Conservation (phyloP, 2,329 filamentous ascomycete species). For the Botrytis medusae region DNA sequence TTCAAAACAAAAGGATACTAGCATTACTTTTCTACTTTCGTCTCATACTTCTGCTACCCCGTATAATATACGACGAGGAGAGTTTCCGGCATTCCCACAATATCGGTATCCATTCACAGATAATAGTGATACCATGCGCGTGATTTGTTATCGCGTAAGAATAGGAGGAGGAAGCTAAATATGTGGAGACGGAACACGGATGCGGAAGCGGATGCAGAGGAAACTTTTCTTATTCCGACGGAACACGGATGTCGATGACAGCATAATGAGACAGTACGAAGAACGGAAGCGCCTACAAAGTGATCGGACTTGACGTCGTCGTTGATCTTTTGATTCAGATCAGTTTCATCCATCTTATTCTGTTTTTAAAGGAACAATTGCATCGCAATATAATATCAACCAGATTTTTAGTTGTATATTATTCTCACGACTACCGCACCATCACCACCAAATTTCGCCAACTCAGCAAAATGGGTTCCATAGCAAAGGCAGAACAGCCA, state of each 20-base stretch:
- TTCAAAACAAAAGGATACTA: neutral
- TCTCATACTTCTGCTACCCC: neutral
- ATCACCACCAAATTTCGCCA: slow-evolving; percentile 1
- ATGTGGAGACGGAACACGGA: slow-evolving; percentile 24
- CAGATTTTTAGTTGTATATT: neutral
- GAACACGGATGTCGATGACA: slow-evolving; percentile 13
- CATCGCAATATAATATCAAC: neutral
- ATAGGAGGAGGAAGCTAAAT: slow-evolving; percentile 11
- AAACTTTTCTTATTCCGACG: slow-evolving; percentile 4
- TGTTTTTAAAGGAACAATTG: neutral
- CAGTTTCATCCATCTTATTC: neutral
- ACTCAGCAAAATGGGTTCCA: slow-evolving; percentile 34
- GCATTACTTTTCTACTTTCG: neutral
- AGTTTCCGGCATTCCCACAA: neutral
- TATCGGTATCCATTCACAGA: slow-evolving; percentile 1
- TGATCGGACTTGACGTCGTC: neutral
- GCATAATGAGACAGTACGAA: neutral
- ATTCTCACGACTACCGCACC: neutral
- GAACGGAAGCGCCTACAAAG: slow-evolving; percentile 15
- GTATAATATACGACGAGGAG: neutral
- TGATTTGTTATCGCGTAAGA: slow-evolving; percentile 14
- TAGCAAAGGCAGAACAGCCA: slow-evolving; percentile 28
- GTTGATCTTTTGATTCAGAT: neutral
- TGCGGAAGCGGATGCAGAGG: slow-evolving; percentile 26
- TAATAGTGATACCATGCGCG: neutral